A percentile compares a stretch with the other conserved stretches of the same genome.
These are phyloP conservation scores for Pseudonitzschia delicatissima DNA, from an alignment of 108 stramenopile species.

Conservation along the genomic window DNA sequence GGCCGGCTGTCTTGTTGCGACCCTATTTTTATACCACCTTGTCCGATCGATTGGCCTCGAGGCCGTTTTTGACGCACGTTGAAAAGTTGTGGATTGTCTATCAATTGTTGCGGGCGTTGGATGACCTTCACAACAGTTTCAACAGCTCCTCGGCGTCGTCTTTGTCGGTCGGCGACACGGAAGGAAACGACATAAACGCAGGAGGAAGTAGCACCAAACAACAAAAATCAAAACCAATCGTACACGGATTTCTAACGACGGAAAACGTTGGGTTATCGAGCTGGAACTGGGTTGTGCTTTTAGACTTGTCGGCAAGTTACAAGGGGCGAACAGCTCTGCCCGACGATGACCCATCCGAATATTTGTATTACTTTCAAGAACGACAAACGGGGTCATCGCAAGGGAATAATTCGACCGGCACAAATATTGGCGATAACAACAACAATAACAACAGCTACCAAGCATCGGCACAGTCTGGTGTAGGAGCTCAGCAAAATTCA, in stretches of 20 bases:
- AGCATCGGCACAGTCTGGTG: conserved; percentile 7
- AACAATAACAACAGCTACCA: not conserved
- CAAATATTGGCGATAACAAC: not conserved
- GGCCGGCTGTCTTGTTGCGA: conserved; percentile 74
- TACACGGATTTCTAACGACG: conserved; percentile 93
- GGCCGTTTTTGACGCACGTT: conserved; percentile 90
- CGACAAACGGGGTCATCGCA: conserved; percentile 2
- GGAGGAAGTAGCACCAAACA: too few species aligned
- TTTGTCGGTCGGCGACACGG: not conserved
- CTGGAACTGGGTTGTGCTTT: conserved; percentile 88
- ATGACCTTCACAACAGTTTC: conserved; percentile 69
- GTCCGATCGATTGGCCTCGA: conserved; percentile 83
- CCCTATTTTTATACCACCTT: conserved; percentile 90
- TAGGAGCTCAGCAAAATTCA: not conserved
- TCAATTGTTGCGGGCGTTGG: conserved; percentile 86
- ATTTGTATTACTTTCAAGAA: conserved; percentile 91
- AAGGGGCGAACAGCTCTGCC: conserved; percentile 86
- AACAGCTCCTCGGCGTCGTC: not conserved
- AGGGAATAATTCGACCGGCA: not conserved
- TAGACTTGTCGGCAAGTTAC: conserved; percentile 88
- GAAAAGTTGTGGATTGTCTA: conserved; percentile 94
- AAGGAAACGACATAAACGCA: too few species aligned
- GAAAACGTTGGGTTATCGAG: conserved; percentile 93
- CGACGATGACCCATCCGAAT: conserved; percentile 91
- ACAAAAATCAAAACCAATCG: conserved; percentile 37